Evolutionary conservation across 768 basidiomycete species (phyloP), one percentile per base, ranked within the genome.

Genomic region (Daedaleopsis nitida): DNA sequence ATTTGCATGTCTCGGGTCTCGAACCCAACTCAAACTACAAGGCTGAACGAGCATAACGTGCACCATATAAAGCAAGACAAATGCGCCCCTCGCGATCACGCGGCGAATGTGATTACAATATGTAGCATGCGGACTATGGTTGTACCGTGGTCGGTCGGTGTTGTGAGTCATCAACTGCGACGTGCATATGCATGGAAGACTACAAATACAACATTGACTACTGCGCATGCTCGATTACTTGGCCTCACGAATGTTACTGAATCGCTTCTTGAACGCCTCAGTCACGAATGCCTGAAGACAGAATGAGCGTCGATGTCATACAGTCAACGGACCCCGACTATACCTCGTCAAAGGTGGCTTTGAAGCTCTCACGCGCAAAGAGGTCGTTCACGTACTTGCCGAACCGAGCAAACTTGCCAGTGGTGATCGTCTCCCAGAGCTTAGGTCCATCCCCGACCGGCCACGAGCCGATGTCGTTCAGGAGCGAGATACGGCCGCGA

Each of bases 291-390:
- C 69, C 69, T 70, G 52, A 2, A 23, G 19, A 37, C 9, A 5
- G 11, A 34, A 52, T 16, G 11, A 14, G 32, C 10, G 4, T 7
- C 13, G 16, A 23, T 21, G 16, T 16, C 27, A 37, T 24, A 24
- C 23, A 16, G 38, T 38, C 42, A 45, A 8, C 32, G 43, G 27
- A 54, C 24, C 24, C 13, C 34, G 32, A 45, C n/a, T 10, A 24
- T 66, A 86, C 86, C 71, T 75, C 72, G 59, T 84, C 73, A 57
- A 83, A 88, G 0, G 85, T 88, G 23, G 75, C 71, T 65, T 79
- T 78, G 69, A 82, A 80, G 66, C 84, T 88, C 19, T 80, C 76
- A 66, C 87, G 78, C 3, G 71, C 77, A 65, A 79, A 77, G 37
- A 88, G 55, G 35, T 78, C 81, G 8, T 72, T 69, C 24, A 72